These are phyloP conservation scores for Neocucurbitaria cava DNA, from an alignment of 2,329 filamentous ascomycete genomes.

Conservation along the genomic window DNA sequence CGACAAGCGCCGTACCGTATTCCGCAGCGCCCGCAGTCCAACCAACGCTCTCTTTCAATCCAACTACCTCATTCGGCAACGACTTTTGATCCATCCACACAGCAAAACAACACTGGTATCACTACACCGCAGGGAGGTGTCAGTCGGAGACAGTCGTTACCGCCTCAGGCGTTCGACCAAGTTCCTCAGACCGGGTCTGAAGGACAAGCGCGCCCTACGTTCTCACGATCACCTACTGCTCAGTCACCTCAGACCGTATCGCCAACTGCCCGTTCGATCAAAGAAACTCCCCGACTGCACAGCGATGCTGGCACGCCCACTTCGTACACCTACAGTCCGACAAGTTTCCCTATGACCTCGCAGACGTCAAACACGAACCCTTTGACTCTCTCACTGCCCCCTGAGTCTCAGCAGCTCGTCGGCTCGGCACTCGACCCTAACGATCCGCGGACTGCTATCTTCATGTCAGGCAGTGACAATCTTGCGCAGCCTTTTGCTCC, in stretches of 20 bases:
- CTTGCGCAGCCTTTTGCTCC: constrained; percentile 48
- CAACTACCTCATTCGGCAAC: constrained; percentile 49
- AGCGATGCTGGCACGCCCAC: constrained; percentile 28
- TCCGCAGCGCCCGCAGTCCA: constrained; percentile 47
- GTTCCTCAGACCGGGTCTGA: constrained; percentile 20
- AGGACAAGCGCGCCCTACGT: constrained; percentile 18
- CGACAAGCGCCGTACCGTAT: constrained; percentile 56
- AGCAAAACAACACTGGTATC: constrained; percentile 23
- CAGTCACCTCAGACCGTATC: constrained; percentile 35
- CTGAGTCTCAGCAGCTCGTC: constrained; percentile 62
- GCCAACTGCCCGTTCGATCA: constrained; percentile 26
- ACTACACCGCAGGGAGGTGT: constrained; percentile 34
- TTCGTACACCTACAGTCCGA: constrained; percentile 26
- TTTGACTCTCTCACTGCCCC: constrained; percentile 58
- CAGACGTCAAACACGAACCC: constrained; percentile 50
- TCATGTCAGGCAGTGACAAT: constrained; percentile 56
- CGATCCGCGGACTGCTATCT: constrained; percentile 53
- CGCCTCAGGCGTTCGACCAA: constrained; percentile 39
- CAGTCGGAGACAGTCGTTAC: constrained; percentile 54
- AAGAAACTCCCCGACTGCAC: constrained; percentile 29
- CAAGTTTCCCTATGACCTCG: constrained; percentile 33
- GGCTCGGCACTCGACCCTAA: constrained; percentile 54
- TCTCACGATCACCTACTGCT: constrained; percentile 30
- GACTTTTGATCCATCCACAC: constrained; percentile 34
- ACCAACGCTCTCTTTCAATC: constrained; percentile 56